Conservation (phyloP, 1,139 yeast species). For the Scheffersomyces cryptocercus region DNA sequence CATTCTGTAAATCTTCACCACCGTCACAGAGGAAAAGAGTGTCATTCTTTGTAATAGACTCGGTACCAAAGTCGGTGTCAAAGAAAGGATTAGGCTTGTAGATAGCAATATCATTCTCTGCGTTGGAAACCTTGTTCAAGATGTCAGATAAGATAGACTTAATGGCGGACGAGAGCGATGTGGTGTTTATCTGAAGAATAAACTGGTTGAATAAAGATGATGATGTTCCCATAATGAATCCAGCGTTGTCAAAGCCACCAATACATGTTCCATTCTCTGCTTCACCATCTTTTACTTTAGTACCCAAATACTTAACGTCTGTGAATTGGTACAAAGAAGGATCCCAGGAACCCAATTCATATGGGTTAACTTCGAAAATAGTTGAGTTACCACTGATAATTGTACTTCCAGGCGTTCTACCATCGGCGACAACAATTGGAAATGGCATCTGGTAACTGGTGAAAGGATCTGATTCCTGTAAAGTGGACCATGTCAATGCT, state of each 20-base stretch:
- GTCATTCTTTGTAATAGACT: constrained; percentile 15
- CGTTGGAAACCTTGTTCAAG: constrained; percentile 14
- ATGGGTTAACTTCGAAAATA: constrained; percentile 77
- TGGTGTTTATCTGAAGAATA: constrained; percentile 23
- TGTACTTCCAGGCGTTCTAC: constrained; percentile 67
- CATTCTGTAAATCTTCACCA: constrained; percentile 33
- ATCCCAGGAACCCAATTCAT: constrained; percentile 90
- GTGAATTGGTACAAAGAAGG: constrained; percentile 68
- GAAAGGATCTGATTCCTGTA: constrained; percentile 56
- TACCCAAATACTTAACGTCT: constrained; percentile 71
- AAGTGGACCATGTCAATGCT: constrained; percentile 64
- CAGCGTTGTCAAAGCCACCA: constrained; percentile 44
- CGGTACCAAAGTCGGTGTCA: constrained; percentile 12
- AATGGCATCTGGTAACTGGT: constrained; percentile 69
- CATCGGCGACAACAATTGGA: constrained; percentile 78
- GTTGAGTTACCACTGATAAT: constrained; percentile 68
- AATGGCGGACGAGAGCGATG: constrained; percentile 17
- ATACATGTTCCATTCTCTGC: constrained; percentile 36
- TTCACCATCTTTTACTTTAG: constrained; percentile 59
- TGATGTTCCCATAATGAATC: constrained; percentile 48
- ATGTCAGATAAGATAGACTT: constrained; percentile 15
- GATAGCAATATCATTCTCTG: constrained; percentile 22
- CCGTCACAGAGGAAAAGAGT: constrained; percentile 31
- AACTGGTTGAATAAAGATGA: constrained; percentile 41
- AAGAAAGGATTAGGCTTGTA: constrained; percentile 26